These are phyloP conservation scores for Elaeagnus macrophylla DNA, from an alignment of 306 rosid species.

Conservation along the genomic window DNA sequence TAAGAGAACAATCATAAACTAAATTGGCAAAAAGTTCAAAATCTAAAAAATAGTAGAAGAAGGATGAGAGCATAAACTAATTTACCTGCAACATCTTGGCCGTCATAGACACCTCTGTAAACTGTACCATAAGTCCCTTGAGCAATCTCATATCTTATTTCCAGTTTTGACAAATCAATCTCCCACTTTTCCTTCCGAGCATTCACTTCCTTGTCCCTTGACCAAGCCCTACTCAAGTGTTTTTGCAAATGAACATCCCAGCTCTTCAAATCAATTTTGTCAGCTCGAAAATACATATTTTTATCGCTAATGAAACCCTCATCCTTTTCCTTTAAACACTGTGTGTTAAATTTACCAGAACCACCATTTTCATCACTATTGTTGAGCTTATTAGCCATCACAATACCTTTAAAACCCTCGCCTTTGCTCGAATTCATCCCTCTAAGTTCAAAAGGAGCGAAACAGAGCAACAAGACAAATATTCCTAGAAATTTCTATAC, in stretches of 20 bases:
- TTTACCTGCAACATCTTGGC: constrained; percentile 55
- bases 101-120: constrained; percentile 44
- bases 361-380: neutral
- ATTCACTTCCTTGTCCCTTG: constrained; percentile 25
- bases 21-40: too few relatives aligned
- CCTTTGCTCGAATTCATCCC: constrained; percentile 29
- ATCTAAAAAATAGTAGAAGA: too few relatives aligned
- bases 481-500: neutral
- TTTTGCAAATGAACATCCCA: constrained; percentile 40
- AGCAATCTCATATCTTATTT: constrained; percentile 36
- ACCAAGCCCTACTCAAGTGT: constrained; percentile 43
- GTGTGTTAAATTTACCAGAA: constrained; percentile 2
- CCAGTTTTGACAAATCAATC: constrained; percentile 40
- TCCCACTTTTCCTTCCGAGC: constrained; percentile 43
- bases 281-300: constrained; percentile 32
- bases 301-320: constrained; percentile 17
- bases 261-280: constrained; percentile 39
- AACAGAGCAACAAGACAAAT: constrained; percentile 8
- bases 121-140: constrained; percentile 50
- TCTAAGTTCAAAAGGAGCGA: constrained; percentile 4
- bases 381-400: constrained; percentile 9
- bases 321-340: constrained; percentile 14
- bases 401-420: constrained; percentile 6
- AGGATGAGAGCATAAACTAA: neutral
- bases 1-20: too few relatives aligned